Percentiles rank a stretch among this genome's conserved stretches.
These are phyloP conservation scores for Paecilomyces variotii DNA, from an alignment of 2,329 filamentous ascomycete genomes.

Conservation along the genomic window DNA sequence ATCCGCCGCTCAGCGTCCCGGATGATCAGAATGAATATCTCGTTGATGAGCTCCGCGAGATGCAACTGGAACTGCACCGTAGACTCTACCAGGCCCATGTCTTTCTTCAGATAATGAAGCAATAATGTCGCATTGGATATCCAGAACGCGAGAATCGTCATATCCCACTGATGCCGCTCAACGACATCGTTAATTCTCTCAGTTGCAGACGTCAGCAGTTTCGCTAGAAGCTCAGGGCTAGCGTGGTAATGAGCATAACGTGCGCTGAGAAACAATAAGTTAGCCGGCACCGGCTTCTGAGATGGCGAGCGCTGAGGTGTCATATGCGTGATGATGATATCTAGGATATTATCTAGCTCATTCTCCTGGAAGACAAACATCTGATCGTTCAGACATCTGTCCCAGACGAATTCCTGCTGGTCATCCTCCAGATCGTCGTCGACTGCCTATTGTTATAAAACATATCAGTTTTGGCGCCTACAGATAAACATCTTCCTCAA, in stretches of 20 bases:
- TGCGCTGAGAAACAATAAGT: slow-evolving; percentile 91
- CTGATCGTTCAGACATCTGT: slow-evolving; percentile 86
- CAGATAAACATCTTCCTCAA: neutral
- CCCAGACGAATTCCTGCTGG: slow-evolving; percentile 92
- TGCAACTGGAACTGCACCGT: slow-evolving; percentile 88
- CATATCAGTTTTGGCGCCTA: neutral
- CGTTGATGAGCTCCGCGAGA: slow-evolving; percentile 88
- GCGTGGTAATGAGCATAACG: slow-evolving; percentile 96
- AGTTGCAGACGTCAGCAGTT: slow-evolving; percentile 76
- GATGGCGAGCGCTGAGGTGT: slow-evolving; percentile 88
- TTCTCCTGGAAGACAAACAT: slow-evolving; percentile 99
- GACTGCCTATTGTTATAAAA: slow-evolving; percentile 33
- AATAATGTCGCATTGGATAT: slow-evolving; percentile 92
- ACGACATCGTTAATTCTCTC: slow-evolving; percentile 96
- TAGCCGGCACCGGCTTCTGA: slow-evolving; percentile 96
- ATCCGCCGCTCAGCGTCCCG: slow-evolving; percentile 90
- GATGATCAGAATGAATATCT: slow-evolving; percentile 97
- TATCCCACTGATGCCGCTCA: slow-evolving; percentile 96
- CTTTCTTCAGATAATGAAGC: slow-evolving; percentile 96
- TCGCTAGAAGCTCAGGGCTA: slow-evolving; percentile 71
- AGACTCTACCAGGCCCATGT: slow-evolving; percentile 67
- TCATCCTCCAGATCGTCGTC: slow-evolving; percentile 76
- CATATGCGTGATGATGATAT: slow-evolving; percentile 97
- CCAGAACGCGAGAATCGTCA: slow-evolving; percentile 99
- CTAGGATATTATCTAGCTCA: slow-evolving; percentile 82